Conservation (phyloP, 257 asterid species). For the Galeopsis tetrahit region DNA sequence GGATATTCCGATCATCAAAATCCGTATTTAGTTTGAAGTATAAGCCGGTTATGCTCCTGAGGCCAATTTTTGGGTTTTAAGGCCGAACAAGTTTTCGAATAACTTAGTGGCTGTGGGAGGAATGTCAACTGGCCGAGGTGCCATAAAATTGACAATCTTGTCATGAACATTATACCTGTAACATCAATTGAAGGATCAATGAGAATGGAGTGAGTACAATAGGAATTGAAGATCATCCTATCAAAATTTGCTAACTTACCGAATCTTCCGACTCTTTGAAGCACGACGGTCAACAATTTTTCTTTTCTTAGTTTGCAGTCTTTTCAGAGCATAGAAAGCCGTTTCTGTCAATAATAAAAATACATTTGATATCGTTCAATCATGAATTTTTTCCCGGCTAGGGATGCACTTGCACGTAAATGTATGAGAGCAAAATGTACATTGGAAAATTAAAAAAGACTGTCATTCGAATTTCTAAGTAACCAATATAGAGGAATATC, state of each 20-base stretch:
- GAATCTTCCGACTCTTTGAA: slow-evolving; percentile 92
- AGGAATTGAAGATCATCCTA: background rate
- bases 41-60: slow-evolving; percentile 33
- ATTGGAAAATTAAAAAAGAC: background rate
- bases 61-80: slow-evolving; percentile 49
- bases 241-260: slow-evolving; percentile 47
- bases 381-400: background rate
- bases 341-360: slow-evolving; percentile 52
- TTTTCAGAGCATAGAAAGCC: slow-evolving; percentile 78
- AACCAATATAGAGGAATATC: background rate
- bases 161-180: slow-evolving; percentile 92
- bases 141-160: slow-evolving; percentile 89
- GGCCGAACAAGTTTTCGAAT: slow-evolving; percentile 72
- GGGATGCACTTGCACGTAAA: background rate
- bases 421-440: background rate
- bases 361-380: slow-evolving; percentile 3
- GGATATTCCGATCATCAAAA: background rate
- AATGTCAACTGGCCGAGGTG: slow-evolving; percentile 59
- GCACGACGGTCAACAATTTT: slow-evolving; percentile 92
- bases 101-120: slow-evolving; percentile 69
- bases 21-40: background rate
- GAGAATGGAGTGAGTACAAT: background rate
- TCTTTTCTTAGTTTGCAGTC: slow-evolving; percentile 84
- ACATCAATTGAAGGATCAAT: background rate
- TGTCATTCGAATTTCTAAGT: background rate